Base-by-base conservation (phyloP, 1,284 basidiomycete genomes). In the Apiotrichum domesticum region DNA sequence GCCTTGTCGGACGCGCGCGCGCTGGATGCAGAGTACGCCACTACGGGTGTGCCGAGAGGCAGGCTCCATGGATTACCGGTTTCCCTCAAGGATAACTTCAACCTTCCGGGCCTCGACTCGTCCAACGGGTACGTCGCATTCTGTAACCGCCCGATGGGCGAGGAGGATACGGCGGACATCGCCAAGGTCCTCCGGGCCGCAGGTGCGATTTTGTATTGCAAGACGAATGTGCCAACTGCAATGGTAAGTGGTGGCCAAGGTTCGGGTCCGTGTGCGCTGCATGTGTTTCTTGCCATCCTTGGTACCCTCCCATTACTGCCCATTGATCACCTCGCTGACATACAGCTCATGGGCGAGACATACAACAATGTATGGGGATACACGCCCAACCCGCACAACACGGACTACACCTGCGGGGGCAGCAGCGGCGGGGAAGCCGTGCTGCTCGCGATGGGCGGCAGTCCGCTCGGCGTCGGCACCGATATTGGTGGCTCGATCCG, bases 401-500 rank as follows among this genome's bases (percentile, higher is more conserved):
- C 64, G 3, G 61, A 60, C 35, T 63, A 72, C 39, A 82, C 81
- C 3, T 69, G 72, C 2, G 84, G 84, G 8, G 85, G 85, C 10
- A 84, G 82, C 0, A 82, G 81, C 4, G 84, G 84, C 9, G 85
- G 85, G 4, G 83, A 84, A 64, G 78, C 80, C 14, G 81, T 82
- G 0, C 72, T 85, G 13, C 67, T 83, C 11, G 80, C 80, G 0
- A 70, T 83, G 47, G 75, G 77, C 80, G 84, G 84, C 3, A 82
- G 81, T 40, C 78, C 81, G 0, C 66, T 87, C 5, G 86, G 86
- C 35, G 80, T 87, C 10, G 85, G 86, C 6, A 83, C 83, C 2
- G 86, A 87, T 65, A 80, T 87, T 34, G 85, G 85, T 51, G 90
- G 89, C 3, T 86, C 85, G 14, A 72, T 87, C 53, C 84, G 69